A percentile compares a stretch with the other conserved stretches of the same genome.
These are phyloP conservation scores for Zasmidium cellare DNA, from an alignment of 2,329 filamentous ascomycete genomes.

Conservation along the genomic window DNA sequence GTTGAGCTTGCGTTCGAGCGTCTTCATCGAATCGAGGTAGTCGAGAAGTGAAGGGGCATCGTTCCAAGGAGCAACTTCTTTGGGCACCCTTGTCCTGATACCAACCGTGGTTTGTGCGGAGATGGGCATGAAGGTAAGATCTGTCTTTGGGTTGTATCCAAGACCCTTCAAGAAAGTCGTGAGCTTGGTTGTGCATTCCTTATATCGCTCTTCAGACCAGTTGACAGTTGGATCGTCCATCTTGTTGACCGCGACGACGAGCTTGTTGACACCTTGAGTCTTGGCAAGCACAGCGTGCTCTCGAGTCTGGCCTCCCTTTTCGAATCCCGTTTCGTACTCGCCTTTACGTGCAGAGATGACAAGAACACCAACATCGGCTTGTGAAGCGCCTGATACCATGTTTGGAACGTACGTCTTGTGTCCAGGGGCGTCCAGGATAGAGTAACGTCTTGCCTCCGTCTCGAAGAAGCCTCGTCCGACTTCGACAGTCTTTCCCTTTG, in stretches of 20 bases:
- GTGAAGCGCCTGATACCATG: slow-evolving; percentile 80
- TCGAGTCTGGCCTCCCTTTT: slow-evolving; percentile 92
- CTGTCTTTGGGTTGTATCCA: slow-evolving; percentile 91
- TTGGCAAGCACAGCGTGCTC: slow-evolving; percentile 98
- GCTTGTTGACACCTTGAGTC: slow-evolving; percentile 96
- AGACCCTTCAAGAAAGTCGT: slow-evolving; percentile 84
- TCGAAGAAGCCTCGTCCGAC: slow-evolving; percentile 96
- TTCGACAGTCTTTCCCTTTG: slow-evolving; percentile 97
- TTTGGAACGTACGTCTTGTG: slow-evolving; percentile 98
- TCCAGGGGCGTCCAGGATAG: slow-evolving; percentile 92
- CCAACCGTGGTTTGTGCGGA: slow-evolving; percentile 83
- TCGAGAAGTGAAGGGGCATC: slow-evolving; percentile 88
- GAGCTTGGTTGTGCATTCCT: slow-evolving; percentile 90
- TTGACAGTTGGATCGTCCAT: slow-evolving; percentile 98
- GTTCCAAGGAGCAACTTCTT: slow-evolving; percentile 78
- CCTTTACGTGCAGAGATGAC: slow-evolving; percentile 97
- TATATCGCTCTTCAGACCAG: slow-evolving; percentile 90
- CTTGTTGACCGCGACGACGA: slow-evolving; percentile 95
- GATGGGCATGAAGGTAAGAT: slow-evolving; percentile 94
- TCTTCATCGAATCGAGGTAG: slow-evolving; percentile 90
- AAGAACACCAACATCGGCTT: slow-evolving; percentile 90
- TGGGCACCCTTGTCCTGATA: slow-evolving; percentile 84
- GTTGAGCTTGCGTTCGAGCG: slow-evolving; percentile 92
- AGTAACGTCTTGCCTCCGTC: slow-evolving; percentile 93
- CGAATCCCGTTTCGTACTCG: slow-evolving; percentile 98